These are phyloP conservation scores for Lodderomyces orthopsilosis DNA, from an alignment of 1,139 yeast species.

Conservation along the genomic window DNA sequence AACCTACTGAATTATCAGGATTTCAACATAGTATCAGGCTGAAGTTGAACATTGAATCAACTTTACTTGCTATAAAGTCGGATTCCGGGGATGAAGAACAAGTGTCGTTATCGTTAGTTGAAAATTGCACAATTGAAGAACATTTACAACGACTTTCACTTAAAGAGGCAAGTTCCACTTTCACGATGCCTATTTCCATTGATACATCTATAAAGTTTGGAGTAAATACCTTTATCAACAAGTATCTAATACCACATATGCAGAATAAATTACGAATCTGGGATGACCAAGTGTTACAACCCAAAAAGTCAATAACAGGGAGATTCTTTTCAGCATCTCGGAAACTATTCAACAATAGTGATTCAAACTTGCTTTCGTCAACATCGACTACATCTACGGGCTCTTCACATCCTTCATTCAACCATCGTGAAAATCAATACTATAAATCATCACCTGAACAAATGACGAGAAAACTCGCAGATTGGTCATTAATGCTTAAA, in stretches of 20 bases:
- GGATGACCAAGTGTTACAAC: constrained; percentile 72
- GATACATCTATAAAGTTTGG: constrained; percentile 40
- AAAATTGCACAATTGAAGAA: constrained; percentile 53
- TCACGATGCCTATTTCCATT: constrained; percentile 34
- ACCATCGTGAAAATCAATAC: constrained; percentile 52
- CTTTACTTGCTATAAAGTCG: constrained; percentile 27
- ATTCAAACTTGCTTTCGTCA: constrained; percentile 11
- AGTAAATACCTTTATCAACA: constrained; percentile 54
- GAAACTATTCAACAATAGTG: constrained; percentile 44
- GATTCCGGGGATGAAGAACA: constrained; percentile 8
- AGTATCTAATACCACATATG: constrained; percentile 73
- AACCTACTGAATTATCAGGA: constrained; percentile 23
- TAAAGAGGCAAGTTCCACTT: constrained; percentile 17
- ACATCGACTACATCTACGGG: constrained; percentile 6
- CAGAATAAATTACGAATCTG: constrained; percentile 68
- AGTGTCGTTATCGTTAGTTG: constrained; percentile 23
- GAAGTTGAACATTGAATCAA: constrained; percentile 26
- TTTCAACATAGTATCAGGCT: constrained; percentile 33
- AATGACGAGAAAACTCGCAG: constrained; percentile 77
- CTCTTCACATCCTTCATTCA: constrained; percentile 22
- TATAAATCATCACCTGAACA: constrained; percentile 68
- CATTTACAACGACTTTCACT: constrained; percentile 44
- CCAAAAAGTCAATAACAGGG: constrained; percentile 71
- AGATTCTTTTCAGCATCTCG: constrained; percentile 68
- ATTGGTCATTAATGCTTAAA: constrained; percentile 84